Evolutionary conservation across 148 eudicot genomes (phyloP).

Genomic region (Silene uniflora): DNA sequence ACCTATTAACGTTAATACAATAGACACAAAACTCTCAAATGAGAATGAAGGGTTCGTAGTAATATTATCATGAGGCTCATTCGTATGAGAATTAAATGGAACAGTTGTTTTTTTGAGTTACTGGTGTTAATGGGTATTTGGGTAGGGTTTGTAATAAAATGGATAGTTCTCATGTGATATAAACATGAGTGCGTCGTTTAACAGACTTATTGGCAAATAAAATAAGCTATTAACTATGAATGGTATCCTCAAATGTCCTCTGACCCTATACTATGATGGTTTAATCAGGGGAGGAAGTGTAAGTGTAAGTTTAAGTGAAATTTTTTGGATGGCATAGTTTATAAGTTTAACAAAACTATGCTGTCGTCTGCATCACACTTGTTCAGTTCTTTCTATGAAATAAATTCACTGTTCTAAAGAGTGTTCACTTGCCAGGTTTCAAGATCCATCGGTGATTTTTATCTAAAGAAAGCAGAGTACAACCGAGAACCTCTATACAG

Average conservation of each 20-base stretch:
- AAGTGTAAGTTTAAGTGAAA: neutral
- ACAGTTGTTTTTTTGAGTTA: too few species aligned
- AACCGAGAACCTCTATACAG: conserved; percentile 70
- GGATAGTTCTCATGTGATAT: neutral
- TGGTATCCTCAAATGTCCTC: neutral
- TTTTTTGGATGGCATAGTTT: neutral
- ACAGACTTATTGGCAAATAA: neutral
- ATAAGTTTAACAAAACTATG: neutral
- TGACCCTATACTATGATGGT: neutral
- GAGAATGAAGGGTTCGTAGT: neutral
- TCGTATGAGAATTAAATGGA: neutral
- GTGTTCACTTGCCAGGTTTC: conserved; percentile 50
- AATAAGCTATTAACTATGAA: neutral
- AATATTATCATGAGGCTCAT: neutral
- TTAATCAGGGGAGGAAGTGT: neutral
- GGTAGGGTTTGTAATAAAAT: neutral
- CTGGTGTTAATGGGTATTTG: neutral
- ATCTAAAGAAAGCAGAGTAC: conserved; percentile 67
- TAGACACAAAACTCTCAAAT: neutral
- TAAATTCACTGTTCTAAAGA: neutral
- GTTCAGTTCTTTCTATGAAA: neutral
- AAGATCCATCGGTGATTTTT: conserved; percentile 77
- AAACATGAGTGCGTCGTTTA: neutral
- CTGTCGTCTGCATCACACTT: neutral
- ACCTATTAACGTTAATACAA: neutral